Base-by-base conservation (phyloP, 2,329 filamentous ascomycete genomes). In the Curvularia verruculosa region DNA sequence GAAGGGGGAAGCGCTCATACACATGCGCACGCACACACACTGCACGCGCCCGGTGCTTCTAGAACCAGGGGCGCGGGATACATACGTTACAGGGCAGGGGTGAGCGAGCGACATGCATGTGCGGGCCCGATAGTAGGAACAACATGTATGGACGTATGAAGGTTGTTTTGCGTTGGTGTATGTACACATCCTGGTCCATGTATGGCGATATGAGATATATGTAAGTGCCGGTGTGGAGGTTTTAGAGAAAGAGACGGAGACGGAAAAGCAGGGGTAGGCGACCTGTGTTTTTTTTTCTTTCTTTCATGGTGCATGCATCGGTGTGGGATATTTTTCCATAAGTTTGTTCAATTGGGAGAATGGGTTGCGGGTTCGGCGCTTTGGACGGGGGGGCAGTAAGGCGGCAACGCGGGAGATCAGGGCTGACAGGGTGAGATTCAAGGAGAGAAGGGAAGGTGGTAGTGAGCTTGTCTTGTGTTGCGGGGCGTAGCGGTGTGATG, bases 261-360 rank as follows among this genome's bases (percentile, higher is more conserved):
- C n/a, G n/a, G n/a, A n/a, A n/a, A n/a, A n/a, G n/a, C 47, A 49
- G 36, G 47, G 47, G 47, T 49, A 49, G 36, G 45, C 45, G 45
- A 48, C 23, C 7, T n/a, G n/a, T n/a, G n/a, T n/a, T 34, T 24
- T 7, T 12, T 34, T 7, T 8, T 21, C 19, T 31, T 10, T n/a
- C 15, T 3, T 34, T 13, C 13, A 13, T n/a, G 2, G n/a, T n/a
- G 31, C 12, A 36, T n/a, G 10, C 31, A 36, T 36, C 29, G 10
- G 29, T 31, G 29, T 31, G 15, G 15, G 5, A 36, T n/a, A 6
- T 36, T 48, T 45, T 45, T 29, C 26, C 26, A 29, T 29, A 2
- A n/a, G 26, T 43, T 23, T n/a, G n/a, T n/a, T 34, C 15, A 31
- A 23, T 46, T 46, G 44, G n/a, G 39, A 43, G 15, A 4, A 24